Conservation (phyloP, 2,329 filamentous ascomycete species). For the Aspergillus neotritici region DNA sequence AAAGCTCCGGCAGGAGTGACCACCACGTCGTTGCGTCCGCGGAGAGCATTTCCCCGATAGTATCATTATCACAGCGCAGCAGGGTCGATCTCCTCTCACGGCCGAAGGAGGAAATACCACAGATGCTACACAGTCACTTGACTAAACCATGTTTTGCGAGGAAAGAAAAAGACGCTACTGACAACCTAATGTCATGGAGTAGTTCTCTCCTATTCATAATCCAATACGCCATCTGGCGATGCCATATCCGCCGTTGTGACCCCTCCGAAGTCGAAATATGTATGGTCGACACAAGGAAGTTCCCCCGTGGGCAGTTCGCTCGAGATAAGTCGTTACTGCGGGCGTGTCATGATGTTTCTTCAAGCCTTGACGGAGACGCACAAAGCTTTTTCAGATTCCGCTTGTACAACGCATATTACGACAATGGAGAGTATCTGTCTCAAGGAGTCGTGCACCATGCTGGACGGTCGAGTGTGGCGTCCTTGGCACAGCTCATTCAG, state of each 20-base stretch:
- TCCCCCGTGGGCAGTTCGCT: slow-evolving; percentile 1
- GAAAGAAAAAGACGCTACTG: not conserved
- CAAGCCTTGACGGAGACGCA: not conserved
- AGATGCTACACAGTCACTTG: not conserved
- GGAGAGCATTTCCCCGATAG: too few species aligned
- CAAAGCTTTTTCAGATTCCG: not conserved
- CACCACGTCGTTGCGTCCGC: not conserved
- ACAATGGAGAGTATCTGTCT: slow-evolving; percentile 4
- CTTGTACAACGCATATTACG: not conserved
- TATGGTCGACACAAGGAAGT: slow-evolving; percentile 1
- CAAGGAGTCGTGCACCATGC: slow-evolving; percentile 1
- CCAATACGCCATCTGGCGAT: slow-evolving; percentile 1
- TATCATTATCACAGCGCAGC: too few species aligned
- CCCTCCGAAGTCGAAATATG: not conserved
- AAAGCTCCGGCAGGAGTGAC: not conserved
- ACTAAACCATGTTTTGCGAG: not conserved
- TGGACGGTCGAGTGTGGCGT: not conserved
- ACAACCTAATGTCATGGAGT: slow-evolving; percentile 4
- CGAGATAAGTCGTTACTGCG: not conserved
- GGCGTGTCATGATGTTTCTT: not conserved
- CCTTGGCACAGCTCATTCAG: not conserved
- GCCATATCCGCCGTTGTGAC: not conserved
- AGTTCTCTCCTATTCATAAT: slow-evolving; percentile 1
- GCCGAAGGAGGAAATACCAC: not conserved
- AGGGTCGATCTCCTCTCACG: not conserved